These are phyloP conservation scores for Aspergillus cejpii DNA, from an alignment of 2,329 filamentous ascomycete species.

Conservation along the genomic window DNA sequence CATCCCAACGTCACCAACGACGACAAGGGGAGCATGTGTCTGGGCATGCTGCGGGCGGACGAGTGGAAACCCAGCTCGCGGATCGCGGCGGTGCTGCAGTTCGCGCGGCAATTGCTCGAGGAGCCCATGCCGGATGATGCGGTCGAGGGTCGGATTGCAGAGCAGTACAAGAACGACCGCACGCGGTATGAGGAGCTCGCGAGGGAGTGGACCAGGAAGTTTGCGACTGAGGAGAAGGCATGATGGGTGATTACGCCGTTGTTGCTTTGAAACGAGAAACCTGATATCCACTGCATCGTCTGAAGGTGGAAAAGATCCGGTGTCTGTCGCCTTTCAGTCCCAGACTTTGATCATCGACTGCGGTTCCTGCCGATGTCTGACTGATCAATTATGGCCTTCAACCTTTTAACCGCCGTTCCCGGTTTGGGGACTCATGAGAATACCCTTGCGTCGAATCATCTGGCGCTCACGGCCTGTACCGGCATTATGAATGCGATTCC, in stretches of 20 bases:
- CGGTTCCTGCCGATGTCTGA: too few relatives aligned
- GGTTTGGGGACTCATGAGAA: too few relatives aligned
- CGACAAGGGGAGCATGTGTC: slow-evolving; percentile 74
- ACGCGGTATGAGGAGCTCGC: slow-evolving; percentile 68
- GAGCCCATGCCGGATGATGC: slow-evolving; percentile 86
- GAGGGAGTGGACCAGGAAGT: slow-evolving; percentile 64
- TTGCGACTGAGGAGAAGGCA: slow-evolving; percentile 50
- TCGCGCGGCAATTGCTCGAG: slow-evolving; percentile 64
- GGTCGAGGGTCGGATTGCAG: slow-evolving; percentile 77
- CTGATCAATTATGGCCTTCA: too few relatives aligned
- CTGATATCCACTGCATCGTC: too few relatives aligned
- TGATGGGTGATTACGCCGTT: slow-evolving; percentile 9
- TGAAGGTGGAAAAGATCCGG: too few relatives aligned
- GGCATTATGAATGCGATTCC: too few relatives aligned
- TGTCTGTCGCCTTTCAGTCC: too few relatives aligned
- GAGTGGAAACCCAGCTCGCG: slow-evolving; percentile 88
- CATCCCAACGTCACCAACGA: slow-evolving; percentile 93
- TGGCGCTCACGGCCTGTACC: too few relatives aligned
- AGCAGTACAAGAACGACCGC: slow-evolving; percentile 67
- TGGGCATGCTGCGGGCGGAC: slow-evolving; percentile 73
- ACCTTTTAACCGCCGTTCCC: too few relatives aligned
- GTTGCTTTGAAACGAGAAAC: too few relatives aligned
- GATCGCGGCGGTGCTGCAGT: slow-evolving; percentile 67
- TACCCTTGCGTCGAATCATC: too few relatives aligned
- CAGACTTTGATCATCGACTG: too few relatives aligned